These are phyloP conservation scores for Rhypophila decipiens DNA, from an alignment of 495 filamentous ascomycete genomes.

Conservation along the genomic window DNA sequence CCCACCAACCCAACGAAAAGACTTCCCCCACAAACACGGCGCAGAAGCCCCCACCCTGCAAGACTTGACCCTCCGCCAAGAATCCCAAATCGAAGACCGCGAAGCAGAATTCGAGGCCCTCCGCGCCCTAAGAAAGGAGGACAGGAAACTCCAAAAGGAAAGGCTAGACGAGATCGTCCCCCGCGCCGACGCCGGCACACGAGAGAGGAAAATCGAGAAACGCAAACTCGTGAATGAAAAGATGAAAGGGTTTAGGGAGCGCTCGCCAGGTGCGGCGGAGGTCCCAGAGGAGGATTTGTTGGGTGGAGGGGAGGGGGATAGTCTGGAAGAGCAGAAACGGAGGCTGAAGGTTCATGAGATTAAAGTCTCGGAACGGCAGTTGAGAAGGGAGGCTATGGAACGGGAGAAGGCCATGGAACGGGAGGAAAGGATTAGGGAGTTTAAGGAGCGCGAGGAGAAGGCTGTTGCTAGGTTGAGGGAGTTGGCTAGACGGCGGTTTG, in stretches of 20 bases:
- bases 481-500: constrained; percentile 57
- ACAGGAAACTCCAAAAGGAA: constrained; percentile 54
- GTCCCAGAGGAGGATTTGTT: constrained; percentile 55
- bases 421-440: constrained; percentile 53
- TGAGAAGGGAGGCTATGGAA: constrained; percentile 57
- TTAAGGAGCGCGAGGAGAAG: constrained; percentile 54
- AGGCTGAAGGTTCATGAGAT: constrained; percentile 47
- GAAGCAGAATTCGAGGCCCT: constrained; percentile 46
- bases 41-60: constrained; percentile 69
- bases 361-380: constrained; percentile 59
- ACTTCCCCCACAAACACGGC: constrained; percentile 67
- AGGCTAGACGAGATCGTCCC: constrained; percentile 71
- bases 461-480: constrained; percentile 61
- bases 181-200: constrained; percentile 76
- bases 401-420: constrained; percentile 55
- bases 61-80: constrained; percentile 62
- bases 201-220: constrained; percentile 84
- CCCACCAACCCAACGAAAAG: constrained; percentile 56
- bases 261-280: constrained; percentile 47
- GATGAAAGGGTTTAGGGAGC: constrained; percentile 54
- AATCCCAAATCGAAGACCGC: constrained; percentile 47
- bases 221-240: constrained; percentile 48
- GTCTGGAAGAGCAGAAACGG: constrained; percentile 51
- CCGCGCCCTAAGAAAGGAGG: constrained; percentile 52
- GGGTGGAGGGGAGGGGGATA: constrained; percentile 49